Conservation (phyloP, 495 filamentous ascomycete genomes). For the Daldinia childiae region DNA sequence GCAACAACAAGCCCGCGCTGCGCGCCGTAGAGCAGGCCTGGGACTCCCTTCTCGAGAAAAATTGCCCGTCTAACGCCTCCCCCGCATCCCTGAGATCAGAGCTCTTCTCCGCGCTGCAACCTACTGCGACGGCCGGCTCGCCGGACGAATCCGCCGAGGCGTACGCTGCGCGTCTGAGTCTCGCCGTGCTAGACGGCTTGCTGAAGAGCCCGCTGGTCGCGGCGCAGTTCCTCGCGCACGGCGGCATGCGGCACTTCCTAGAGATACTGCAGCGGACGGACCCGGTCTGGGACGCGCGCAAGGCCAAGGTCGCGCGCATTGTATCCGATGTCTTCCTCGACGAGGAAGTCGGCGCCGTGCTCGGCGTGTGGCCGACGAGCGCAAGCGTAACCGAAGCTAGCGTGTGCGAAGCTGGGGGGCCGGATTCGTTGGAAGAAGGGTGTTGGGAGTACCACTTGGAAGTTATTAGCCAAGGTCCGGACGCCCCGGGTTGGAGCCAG, state of each 20-base stretch:
- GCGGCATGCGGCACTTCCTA: constrained; percentile 58
- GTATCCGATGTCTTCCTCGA: constrained; percentile 69
- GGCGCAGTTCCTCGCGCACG: constrained; percentile 59
- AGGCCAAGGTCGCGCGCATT: constrained; percentile 59
- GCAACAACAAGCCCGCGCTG: constrained; percentile 72
- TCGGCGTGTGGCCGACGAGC: constrained; percentile 59
- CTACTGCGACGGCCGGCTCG: constrained; percentile 35
- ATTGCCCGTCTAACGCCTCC: constrained; percentile 30
- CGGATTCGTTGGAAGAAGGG: constrained; percentile 36
- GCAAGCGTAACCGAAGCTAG: constrained; percentile 37
- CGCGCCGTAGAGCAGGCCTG: constrained; percentile 56
- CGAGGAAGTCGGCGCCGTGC: constrained; percentile 62
- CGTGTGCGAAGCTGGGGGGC: constrained; percentile 30
- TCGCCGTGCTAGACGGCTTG: constrained; percentile 52
- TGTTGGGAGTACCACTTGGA: constrained; percentile 56
- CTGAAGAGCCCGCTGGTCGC: constrained; percentile 57
- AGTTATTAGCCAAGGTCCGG: constrained; percentile 29
- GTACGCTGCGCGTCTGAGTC: constrained; percentile 29
- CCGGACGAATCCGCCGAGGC: constrained; percentile 39
- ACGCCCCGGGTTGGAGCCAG: constrained; percentile 37
- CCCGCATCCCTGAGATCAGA: constrained; percentile 33
- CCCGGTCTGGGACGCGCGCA: constrained; percentile 51
- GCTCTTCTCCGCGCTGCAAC: constrained; percentile 47
- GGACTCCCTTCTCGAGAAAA: constrained; percentile 45
- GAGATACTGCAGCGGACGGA: constrained; percentile 53